Evolutionary conservation across 805 yeast genomes (phyloP), one percentile per base, ranked within the genome.

Genomic region (Yarrowia osloensis): DNA sequence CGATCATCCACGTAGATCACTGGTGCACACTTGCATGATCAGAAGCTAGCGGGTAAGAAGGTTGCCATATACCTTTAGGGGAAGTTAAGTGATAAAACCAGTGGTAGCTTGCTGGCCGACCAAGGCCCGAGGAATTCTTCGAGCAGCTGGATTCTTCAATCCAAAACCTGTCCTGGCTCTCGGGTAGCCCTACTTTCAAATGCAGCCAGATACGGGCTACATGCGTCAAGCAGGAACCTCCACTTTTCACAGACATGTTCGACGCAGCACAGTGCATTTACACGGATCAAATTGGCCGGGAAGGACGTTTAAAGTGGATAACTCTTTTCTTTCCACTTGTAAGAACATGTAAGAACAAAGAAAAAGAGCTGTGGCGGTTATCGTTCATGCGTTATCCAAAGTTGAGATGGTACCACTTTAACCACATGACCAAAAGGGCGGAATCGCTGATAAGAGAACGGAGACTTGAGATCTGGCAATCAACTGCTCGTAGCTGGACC

Each of bases 261-360:
- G 37, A 49, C 55, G 55, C 55, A 49, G 54, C 26, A 19, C n/a
- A 29, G n/a, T 49, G 55, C 37, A 21, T 12, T 19, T 49, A 3
- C 55, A 29, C 55, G 55, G 55, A 49, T 49, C 55, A 49, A 49
- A 50, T 50, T 54, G 31, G 61, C 61, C 44, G 42, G 61, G 61
- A 35, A 35, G 59, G 22, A 37, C 24, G 61, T 12, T 54, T 17
- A 54, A 54, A 11, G 44, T 22, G 44, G 44, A 35, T 54, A 54
- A 54, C 44, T 54, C 44, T 31, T 9, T 29, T 19, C 4, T 3
- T 5, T 49, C 8, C 24, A n/a, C 24, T 26, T 47, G 35, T 47
- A 47, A 28, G 12, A 47, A 47, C 54, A 28, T 31, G 39, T 31
- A 22, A 33, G 19, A 9, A 54, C 61, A 54, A 54, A 35, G 44